Evolutionary conservation across 2,329 filamentous ascomycete species (phyloP), one percentile per base, ranked within the genome.

Genomic region (Aschersonia sp.): DNA sequence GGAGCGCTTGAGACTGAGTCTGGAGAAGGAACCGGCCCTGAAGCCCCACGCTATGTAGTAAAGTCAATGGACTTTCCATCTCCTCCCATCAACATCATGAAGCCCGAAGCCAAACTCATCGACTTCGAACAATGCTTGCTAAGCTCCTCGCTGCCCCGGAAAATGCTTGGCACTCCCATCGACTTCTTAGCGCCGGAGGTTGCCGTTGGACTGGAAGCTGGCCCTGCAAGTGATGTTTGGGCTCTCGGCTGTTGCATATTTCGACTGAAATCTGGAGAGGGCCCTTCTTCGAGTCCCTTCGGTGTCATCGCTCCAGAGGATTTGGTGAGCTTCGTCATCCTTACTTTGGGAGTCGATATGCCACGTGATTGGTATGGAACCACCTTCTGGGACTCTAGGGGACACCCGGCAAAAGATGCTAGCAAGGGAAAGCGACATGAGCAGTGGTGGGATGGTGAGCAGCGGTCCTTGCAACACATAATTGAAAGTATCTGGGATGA

Each of bases 11-110:
- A 50, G 48, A 54, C 53, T 4, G 45, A 56, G 41, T 52, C 51
- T 12, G 52, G 49, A 4, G 48, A 55, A 11, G 30, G 48, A 8
- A 12, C 48, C 2, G 54, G 55, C 30, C 48, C 50, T 7, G 50
- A 54, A 29, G 53, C 50, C 11, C 56, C 56, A 46, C 46, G 47
- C 32, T 59, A 59, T 45, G 55, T 58, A 7, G 53, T 57, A 29
- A 50, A 47, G 37, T 37, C 46, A 4, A 30, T 56, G 2, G 47
- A 56, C 45, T 56, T 55, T 50, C 47, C 51, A n/a, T 55, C 47
- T 31, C 47, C 47, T 9, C 9, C 32, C 7, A 32, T 37, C 2
- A 52, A 49, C 30, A 30, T 59, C 6, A 47, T 58, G 32, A 49
- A 45, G 11, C 41, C 46, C 2, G 48, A 57, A 6, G 44, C 55